Evolutionary conservation across 176 grass and related monocot species (phyloP), one percentile per base, ranked within the genome.

Genomic region (Thalia dealbata): DNA sequence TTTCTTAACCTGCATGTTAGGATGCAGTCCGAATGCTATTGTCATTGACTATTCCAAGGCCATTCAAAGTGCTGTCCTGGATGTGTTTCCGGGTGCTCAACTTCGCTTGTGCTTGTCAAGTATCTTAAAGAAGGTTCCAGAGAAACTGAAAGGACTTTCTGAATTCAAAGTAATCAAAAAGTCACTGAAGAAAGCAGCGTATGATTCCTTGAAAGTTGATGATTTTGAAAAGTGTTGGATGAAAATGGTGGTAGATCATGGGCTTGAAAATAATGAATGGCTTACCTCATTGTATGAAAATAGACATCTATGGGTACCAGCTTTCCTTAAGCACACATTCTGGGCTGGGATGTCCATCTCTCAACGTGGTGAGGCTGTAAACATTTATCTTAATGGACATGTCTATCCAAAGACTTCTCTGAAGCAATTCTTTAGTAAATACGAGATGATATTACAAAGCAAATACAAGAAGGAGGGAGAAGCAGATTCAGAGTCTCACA

Each of bases 101-200:
- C 76, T 61, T 42, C 76, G 66, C 19, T 41, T 78, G 6, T 78
- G 76, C 28, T 42, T 78, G 32, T 71, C 64, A 26, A 42, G 41
- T 22, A 44, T 78, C 55, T 43, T 78, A 51, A 78, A 70, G 30
- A 70, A 59, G 13, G 69, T 78, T 44, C 67, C 67, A 78, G 54
- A 61, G 51, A 44, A 70, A 45, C 41, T 78, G 65, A 35, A 67
- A 60, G 76, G 50, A 15, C 67, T 60, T 70, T 6, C 67, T 23
- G 76, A 78, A 46, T 78, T 70, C 55, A 78, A 78, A 48, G 66
- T 11, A n/a, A 78, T 78, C 26, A 78, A 78, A 61, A 67, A 54
- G 44, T 24, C 23, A 23, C 51, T 78, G 41, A 78, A 78, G 52
- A 78, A 62, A 71, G 65, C 76, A 58, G 66, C 54, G 32, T 78